These are phyloP conservation scores for Yamadazyma dendronema DNA, from an alignment of 1,139 yeast genomes.

Conservation along the genomic window DNA sequence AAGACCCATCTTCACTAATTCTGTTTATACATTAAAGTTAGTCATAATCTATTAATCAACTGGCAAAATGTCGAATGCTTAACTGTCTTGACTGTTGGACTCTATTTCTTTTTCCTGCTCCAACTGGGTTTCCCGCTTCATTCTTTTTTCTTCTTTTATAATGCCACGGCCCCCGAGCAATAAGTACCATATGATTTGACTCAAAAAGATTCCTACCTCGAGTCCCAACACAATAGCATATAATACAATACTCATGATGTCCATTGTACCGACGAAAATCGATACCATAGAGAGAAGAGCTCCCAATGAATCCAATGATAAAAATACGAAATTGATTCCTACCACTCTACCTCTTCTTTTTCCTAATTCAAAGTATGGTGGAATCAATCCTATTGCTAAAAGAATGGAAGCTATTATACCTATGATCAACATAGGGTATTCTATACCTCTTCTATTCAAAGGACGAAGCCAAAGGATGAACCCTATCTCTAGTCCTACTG, in stretches of 20 bases:
- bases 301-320: slow-evolving; percentile 75
- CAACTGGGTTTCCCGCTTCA: slow-evolving; percentile 15
- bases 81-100: too few relatives aligned
- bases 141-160: slow-evolving; percentile 18
- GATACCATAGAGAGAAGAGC: slow-evolving; percentile 75
- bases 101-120: slow-evolving; percentile 2
- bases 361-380: slow-evolving; percentile 83
- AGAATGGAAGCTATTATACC: slow-evolving; percentile 79
- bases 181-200: slow-evolving; percentile 71
- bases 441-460: slow-evolving; percentile 54
- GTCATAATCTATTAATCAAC: not conserved
- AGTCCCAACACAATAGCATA: slow-evolving; percentile 69
- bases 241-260: slow-evolving; percentile 72
- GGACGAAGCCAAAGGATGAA: slow-evolving; percentile 71
- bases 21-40: too few relatives aligned
- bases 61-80: too few relatives aligned
- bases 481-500: slow-evolving; percentile 67
- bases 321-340: slow-evolving; percentile 83
- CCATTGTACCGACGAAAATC: slow-evolving; percentile 60
- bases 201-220: slow-evolving; percentile 72
- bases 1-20: too few relatives aligned
- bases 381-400: slow-evolving; percentile 74
- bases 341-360: slow-evolving; percentile 81
- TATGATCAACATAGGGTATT: slow-evolving; percentile 77
- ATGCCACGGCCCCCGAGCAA: slow-evolving; percentile 40